These are phyloP conservation scores for Saturnispora serradocipensis DNA, from an alignment of 805 yeast species.

Conservation along the genomic window DNA sequence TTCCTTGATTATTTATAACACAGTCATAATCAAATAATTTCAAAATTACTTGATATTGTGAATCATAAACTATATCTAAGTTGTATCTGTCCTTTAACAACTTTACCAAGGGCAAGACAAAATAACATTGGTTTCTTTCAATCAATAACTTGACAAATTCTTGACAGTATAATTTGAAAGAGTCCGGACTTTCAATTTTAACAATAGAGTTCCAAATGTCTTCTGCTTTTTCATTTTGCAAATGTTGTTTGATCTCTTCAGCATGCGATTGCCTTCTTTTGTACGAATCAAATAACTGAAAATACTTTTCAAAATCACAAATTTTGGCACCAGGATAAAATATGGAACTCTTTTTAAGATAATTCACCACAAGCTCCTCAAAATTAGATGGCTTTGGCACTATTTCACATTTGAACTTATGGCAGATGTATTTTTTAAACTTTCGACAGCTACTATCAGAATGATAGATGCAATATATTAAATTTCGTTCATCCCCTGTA, in stretches of 20 bases:
- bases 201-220: not conserved
- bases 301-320: not conserved
- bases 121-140: not conserved
- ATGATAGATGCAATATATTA: not conserved
- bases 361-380: not conserved
- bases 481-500: not conserved
- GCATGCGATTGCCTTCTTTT: not conserved
- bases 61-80: not conserved
- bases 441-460: not conserved
- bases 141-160: not conserved
- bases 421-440: not conserved
- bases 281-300: conserved; percentile 1
- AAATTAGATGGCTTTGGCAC: not conserved
- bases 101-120: conserved; percentile 7
- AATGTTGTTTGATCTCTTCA: not conserved
- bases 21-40: not conserved
- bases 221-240: not conserved
- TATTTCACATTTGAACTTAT: not conserved
- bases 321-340: conserved; percentile 8
- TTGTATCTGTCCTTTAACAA: not conserved
- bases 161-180: conserved; percentile 2
- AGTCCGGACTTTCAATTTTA: not conserved
- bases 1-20: not conserved
- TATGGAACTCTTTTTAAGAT: not conserved
- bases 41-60: conserved; percentile 2